Conservation (phyloP, 345 rosid species). For the Aquilaria malaccensis region DNA sequence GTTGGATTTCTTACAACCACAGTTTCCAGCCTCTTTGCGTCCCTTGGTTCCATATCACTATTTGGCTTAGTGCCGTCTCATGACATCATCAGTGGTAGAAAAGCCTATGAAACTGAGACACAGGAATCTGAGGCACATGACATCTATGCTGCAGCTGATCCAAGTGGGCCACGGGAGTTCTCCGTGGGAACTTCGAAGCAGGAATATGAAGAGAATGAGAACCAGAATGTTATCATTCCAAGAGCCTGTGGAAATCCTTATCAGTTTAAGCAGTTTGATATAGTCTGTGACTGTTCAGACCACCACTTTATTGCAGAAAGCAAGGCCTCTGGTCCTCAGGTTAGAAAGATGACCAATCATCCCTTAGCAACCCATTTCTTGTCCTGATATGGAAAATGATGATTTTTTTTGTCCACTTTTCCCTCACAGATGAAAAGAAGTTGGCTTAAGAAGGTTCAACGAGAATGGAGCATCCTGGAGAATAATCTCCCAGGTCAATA, state of each 20-base stretch:
- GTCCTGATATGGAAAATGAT: slow-evolving; percentile 5
- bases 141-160: slow-evolving; percentile 25
- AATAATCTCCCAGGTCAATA: slow-evolving; percentile 72
- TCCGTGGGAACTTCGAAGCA: slow-evolving; percentile 15
- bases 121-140: slow-evolving; percentile 25
- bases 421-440: slow-evolving; percentile 47
- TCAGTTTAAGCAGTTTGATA: slow-evolving; percentile 61
- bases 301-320: slow-evolving; percentile 59
- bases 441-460: slow-evolving; percentile 86
- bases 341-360: slow-evolving; percentile 25
- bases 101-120: slow-evolving; percentile 26
- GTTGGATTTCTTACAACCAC: slow-evolving; percentile 57
- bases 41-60: slow-evolving; percentile 35
- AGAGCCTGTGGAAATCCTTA: slow-evolving; percentile 15
- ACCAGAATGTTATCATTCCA: slow-evolving; percentile 13
- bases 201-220: slow-evolving; percentile 23
- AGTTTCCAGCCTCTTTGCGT: slow-evolving; percentile 48
- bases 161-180: slow-evolving; percentile 21
- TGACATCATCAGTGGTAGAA: slow-evolving; percentile 29
- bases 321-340: slow-evolving; percentile 54
- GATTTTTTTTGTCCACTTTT: slow-evolving; percentile 5
- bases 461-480: slow-evolving; percentile 81
- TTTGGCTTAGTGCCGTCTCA: slow-evolving; percentile 27
- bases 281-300: slow-evolving; percentile 64
- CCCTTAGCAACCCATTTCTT: slow-evolving; percentile 1